Evolutionary conservation across 192 early-diverging fungal genomes (phyloP).

Genomic region (Backusella luteola): DNA sequence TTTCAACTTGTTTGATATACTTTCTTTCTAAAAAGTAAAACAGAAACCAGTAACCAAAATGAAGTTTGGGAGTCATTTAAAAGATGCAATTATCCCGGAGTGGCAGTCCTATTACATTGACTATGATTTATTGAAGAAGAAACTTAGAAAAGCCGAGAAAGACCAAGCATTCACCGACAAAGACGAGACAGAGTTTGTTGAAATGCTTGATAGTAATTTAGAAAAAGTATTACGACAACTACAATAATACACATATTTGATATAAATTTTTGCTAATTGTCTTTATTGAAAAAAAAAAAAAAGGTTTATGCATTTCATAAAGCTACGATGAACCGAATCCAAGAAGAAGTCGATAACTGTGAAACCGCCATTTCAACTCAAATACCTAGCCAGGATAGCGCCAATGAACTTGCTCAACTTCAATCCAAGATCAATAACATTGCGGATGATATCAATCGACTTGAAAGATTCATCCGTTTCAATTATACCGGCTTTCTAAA

Average conservation of each 20-base stretch:
- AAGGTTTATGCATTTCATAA: slow-evolving; percentile 71
- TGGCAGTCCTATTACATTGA: slow-evolving; percentile 82
- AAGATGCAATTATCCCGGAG: slow-evolving; percentile 64
- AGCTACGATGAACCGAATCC: slow-evolving; percentile 68
- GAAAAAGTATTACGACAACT: slow-evolving; percentile 63
- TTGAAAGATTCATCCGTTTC: slow-evolving; percentile 70
- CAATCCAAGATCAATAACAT: slow-evolving; percentile 67
- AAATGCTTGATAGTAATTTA: slow-evolving; percentile 81
- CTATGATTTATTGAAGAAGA: slow-evolving; percentile 81
- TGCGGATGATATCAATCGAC: slow-evolving; percentile 71
- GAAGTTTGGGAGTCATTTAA: slow-evolving; percentile 87
- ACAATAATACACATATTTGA: not conserved
- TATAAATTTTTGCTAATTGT: not conserved
- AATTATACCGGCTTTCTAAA: slow-evolving; percentile 85
- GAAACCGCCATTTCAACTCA: slow-evolving; percentile 16
- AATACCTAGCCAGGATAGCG: slow-evolving; percentile 50
- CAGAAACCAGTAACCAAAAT: slow-evolving; percentile 35
- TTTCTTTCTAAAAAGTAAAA: not conserved
- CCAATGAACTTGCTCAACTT: slow-evolving; percentile 43
- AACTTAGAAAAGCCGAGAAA: slow-evolving; percentile 66
- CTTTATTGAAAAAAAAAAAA: not conserved
- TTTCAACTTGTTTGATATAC: not conserved
- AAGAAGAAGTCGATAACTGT: slow-evolving; percentile 54
- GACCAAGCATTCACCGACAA: slow-evolving; percentile 75
- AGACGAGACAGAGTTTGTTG: slow-evolving; percentile 87